Evolutionary conservation across 129 eudicot genomes (phyloP), one percentile per base, ranked within the genome.

Genomic region (Calendula officinalis): DNA sequence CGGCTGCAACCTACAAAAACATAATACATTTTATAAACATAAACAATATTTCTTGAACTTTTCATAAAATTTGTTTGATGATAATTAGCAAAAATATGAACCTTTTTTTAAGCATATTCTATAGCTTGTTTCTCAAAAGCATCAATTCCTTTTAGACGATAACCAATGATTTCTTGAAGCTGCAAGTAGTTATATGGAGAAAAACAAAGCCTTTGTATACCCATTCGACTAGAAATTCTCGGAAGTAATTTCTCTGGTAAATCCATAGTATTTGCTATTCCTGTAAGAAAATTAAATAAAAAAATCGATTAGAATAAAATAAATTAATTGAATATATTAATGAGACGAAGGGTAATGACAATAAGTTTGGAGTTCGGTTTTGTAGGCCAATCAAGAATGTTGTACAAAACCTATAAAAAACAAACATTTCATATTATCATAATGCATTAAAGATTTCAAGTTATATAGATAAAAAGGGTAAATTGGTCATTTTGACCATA

Each of bases 241-340:
- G 99, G 96, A 69, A 88, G 89, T 84, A 94, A 64, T 80, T 94
- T 94, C 75, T 94, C 99, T 27, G 97, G 99, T 77, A 94, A 96
- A 78, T 94, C 99, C 99, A 94, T 94, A 33, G 99, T 94, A 74
- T 94, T 94, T 71, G 99, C 97, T 64, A 94, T 94, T 50, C 99
- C 98, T 91, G 81, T 55, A 54, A 40, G 66, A 54, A 0, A 12
- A 42, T 7, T 56, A n/a, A n/a, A n/a, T n/a, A n/a, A n/a, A n/a
- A n/a, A n/a, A n/a, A 53, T 53, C 33, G 51, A 67, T 52, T n/a
- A 56, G 30, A 46, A 32, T 22, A 15, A 40, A 48, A 7, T 22
- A 37, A 46, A 55, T 38, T 55, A 34, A 16, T 37, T 60, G 54
- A 60, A 35, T 39, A 33, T 53, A 8, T 55, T 42, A 33, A 47